Base-by-base conservation (phyloP, 2,329 filamentous ascomycete genomes). In the Mycosphaerelloides madeirae region DNA sequence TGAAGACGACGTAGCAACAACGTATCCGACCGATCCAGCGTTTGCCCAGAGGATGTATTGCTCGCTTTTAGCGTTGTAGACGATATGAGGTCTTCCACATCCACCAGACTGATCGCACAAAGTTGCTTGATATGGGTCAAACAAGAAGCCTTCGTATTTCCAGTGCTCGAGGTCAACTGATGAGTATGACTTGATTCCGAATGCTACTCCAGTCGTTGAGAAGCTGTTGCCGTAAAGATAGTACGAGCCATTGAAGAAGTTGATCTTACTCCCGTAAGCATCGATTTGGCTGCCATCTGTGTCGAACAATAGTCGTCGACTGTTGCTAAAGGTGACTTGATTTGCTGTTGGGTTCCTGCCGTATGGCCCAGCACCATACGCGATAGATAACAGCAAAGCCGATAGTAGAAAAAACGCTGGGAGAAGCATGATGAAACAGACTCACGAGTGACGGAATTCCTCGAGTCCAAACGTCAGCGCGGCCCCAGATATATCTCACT, bases 201-300 rank as follows among this genome's bases (percentile, higher is more conserved):
- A 56, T 13, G 53, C 47, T 7, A 40, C 35, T 7, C 55, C 55
- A 9, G 38, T 52, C 8, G 41, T 53, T 9, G 53, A 52, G 41
- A 59, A 56, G 39, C 50, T 55, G 43, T 59, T 59, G 13, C 56
- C 56, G 35, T 57, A 59, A 12, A 59, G 49, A 32, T 56, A 59
- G 44, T 56, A 57, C 8, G 47, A 44, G 15, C 51, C 53, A 16
- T 56, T 50, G 44, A 57, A 57, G 35, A 41, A 46, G 25, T 57
- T 53, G 44, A 59, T 31, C 38, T 59, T 58, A 38, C 49, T 49
- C 18, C 55, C 55, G 32, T 56, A 55, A 9, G 55, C 54, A 36
- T 58, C 55, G 19, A 58, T 56, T 34, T 58, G 56, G 34, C 53
- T 56, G 18, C 56, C 53, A 20, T 57, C 46, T 2, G 46, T 46